Base-by-base conservation (phyloP, 768 basidiomycete species). In the Podaxis pistillaris region DNA sequence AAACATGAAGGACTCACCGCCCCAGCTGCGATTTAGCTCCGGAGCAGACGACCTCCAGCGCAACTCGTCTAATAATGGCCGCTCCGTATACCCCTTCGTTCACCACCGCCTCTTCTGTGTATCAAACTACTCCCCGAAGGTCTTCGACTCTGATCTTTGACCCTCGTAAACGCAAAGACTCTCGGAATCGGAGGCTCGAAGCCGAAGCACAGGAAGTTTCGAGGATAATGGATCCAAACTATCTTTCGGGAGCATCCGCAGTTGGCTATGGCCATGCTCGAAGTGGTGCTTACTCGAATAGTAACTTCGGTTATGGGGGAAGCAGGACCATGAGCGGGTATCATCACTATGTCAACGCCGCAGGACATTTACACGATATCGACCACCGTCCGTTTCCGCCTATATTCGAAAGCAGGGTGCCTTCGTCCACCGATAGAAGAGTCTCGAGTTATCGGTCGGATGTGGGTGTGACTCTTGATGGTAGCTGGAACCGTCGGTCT, bases 141-240 rank as follows among this genome's bases (percentile, higher is more conserved):
- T 19, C 17, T 1, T 46, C 19, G 1, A 36, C 1, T 19, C 11
- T 17, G 15, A 13, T 30, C 13, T 6, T 47, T 17, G 17, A 44
- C 28, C 44, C 26, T 3, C 3, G 12, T 6, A 44, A 30, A 57
- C 38, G 22, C 56, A 41, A 44, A 30, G 28, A 47, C 17, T 37
- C 19, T 8, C n/a, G 37, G 19, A 24, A 2, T 7, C 46, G 44
- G 30, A 28, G 22, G 13, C 15, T 30, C 1, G 8, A 33, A 7
- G 28, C 36, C 3, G 60, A 62, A 28, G 19, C 17, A 36, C 52
- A 56, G 17, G 60, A 62, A 26, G 17, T 47, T 5, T 24, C 17
- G 13, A 44, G 60, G 44, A 62, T 62, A 11, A 62, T 62, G 60
- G 60, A 62, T 49, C 53, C 52, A 22, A 36, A 4, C 17, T 62